A percentile compares a stretch with the other conserved stretches of the same genome.
These are phyloP conservation scores for Ganoderma leucocontextum DNA, from an alignment of 1,284 basidiomycete genomes.

Conservation along the genomic window DNA sequence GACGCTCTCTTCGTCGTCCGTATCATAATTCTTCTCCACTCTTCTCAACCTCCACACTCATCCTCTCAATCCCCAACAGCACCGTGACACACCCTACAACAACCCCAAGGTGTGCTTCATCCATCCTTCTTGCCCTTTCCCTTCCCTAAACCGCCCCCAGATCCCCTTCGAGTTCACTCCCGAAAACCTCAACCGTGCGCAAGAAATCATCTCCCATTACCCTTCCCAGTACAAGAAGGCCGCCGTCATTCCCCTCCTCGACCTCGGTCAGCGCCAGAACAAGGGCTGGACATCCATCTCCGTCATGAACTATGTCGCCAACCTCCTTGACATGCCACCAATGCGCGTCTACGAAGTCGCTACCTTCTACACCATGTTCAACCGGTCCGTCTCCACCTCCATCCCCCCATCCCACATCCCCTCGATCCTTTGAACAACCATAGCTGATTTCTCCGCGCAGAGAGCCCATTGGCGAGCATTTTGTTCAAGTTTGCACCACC, in stretches of 20 bases:
- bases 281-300: slow-evolving; percentile 99
- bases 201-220: slow-evolving; percentile 93
- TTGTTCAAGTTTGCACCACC: slow-evolving; percentile 98
- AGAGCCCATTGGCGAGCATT: slow-evolving; percentile 94
- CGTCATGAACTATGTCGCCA: slow-evolving; percentile 98
- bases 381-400: slow-evolving; percentile 64
- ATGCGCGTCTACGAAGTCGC: slow-evolving; percentile 99
- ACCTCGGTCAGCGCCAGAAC: slow-evolving; percentile 97
- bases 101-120: slow-evolving; percentile 73
- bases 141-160: slow-evolving; percentile 47
- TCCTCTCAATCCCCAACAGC: slow-evolving; percentile 54
- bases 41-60: slow-evolving; percentile 24
- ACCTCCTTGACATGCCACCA: slow-evolving; percentile 92
- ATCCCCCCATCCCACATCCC: not conserved
- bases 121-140: slow-evolving; percentile 8
- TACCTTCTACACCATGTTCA: slow-evolving; percentile 99
- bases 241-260: slow-evolving; percentile 95
- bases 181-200: slow-evolving; percentile 85
- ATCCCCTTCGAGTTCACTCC: slow-evolving; percentile 91
- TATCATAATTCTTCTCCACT: slow-evolving; percentile 25
- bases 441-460: slow-evolving; percentile 47
- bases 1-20: slow-evolving; percentile 65
- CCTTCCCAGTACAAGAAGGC: slow-evolving; percentile 98
- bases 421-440: not conserved
- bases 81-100: slow-evolving; percentile 94